Evolutionary conservation across 192 early-diverging fungal species (phyloP).

Genomic region (Gaertneriomyces sp.): DNA sequence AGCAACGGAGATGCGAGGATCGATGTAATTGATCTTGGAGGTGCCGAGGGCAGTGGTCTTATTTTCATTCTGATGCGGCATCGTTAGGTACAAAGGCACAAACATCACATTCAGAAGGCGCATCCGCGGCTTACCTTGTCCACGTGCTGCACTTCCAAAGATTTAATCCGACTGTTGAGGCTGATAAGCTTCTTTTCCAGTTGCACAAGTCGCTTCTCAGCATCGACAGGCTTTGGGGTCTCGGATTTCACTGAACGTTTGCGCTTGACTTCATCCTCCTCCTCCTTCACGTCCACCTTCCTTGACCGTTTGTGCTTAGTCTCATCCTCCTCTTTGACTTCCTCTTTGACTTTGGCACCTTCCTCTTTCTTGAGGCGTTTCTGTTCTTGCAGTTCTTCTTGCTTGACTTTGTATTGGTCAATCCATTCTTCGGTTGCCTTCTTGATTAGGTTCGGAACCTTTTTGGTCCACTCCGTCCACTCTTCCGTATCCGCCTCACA

Average conservation of each 20-base stretch:
- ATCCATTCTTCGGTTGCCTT: too few relatives aligned
- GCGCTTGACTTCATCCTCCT: not conserved
- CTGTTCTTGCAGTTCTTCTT: conserved; percentile 21
- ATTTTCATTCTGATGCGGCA: conserved; percentile 73
- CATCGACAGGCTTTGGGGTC: conserved; percentile 28
- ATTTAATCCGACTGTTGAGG: conserved; percentile 67
- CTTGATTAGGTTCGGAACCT: too few relatives aligned
- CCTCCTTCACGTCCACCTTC: conserved; percentile 5
- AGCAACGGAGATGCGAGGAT: conserved; percentile 89
- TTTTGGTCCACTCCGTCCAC: too few relatives aligned
- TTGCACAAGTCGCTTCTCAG: conserved; percentile 48
- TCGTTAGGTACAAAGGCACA: too few relatives aligned
- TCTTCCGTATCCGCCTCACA: too few relatives aligned
- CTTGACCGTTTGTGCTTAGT: conserved; percentile 4
- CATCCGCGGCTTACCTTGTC: conserved; percentile 65
- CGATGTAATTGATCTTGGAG: conserved; percentile 98
- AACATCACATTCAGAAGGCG: not conserved
- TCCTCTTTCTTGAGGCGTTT: not conserved
- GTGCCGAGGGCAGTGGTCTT: conserved; percentile 94
- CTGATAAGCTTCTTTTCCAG: conserved; percentile 68
- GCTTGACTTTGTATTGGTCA: conserved; percentile 23
- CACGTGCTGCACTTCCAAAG: conserved; percentile 67
- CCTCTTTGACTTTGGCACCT: not conserved
- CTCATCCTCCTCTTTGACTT: not conserved
- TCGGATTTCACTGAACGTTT: not conserved